These are phyloP conservation scores for Austroboletus niveus DNA, from an alignment of 1,284 basidiomycete species.

Conservation along the genomic window DNA sequence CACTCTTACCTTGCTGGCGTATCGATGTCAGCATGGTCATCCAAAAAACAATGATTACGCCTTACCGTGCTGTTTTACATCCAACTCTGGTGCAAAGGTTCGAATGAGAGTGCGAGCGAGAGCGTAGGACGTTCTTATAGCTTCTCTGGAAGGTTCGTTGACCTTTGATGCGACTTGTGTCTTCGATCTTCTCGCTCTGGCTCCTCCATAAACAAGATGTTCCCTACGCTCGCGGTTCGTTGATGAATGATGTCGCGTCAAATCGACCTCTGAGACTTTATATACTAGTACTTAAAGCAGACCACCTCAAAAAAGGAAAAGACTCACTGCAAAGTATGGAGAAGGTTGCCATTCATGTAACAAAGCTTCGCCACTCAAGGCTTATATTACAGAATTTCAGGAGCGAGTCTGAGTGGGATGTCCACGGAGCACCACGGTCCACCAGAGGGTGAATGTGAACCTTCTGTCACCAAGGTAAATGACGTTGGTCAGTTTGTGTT, in stretches of 20 bases:
- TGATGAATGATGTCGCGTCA: not conserved
- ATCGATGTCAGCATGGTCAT: not conserved
- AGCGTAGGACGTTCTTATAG: not conserved
- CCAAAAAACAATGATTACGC: not conserved
- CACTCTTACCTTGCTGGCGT: not conserved
- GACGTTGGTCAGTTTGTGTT: no score
- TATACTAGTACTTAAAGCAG: no score
- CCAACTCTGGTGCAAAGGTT: not conserved
- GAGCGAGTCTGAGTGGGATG: no score
- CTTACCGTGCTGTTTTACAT: not conserved
- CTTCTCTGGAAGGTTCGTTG: not conserved
- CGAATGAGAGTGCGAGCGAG: conserved; percentile 1
- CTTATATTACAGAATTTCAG: no score
- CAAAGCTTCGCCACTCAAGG: no score
- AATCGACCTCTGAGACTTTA: not conserved
- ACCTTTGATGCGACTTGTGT: not conserved
- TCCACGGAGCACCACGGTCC: no score
- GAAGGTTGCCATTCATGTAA: no score
- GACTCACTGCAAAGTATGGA: no score
- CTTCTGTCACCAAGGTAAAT: no score
- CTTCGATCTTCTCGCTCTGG: not conserved
- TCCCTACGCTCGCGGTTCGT: no score
- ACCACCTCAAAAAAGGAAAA: no score
- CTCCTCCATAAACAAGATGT: not conserved
- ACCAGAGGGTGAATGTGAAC: no score